Evolutionary conservation across 2,329 filamentous ascomycete species (phyloP), one percentile per base, ranked within the genome.

Genomic region (Grosmannia penicillata): DNA sequence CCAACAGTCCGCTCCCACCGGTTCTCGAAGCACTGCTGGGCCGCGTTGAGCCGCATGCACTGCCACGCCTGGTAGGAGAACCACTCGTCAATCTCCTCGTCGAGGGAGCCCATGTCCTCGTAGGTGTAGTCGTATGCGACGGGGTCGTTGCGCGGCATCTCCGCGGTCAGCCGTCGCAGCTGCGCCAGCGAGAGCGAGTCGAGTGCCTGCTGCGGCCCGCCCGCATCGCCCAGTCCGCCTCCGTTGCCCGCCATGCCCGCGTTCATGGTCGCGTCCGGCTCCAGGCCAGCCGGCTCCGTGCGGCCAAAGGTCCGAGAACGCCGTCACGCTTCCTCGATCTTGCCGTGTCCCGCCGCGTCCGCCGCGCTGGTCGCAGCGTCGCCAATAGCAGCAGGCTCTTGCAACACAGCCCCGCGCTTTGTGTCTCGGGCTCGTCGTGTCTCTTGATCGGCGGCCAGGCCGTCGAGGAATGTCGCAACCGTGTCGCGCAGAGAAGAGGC

Each of bases 61-160:
- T 96, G 87, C 58, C 82, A 82, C 45, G 85, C 78, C 49, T 82
- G 81, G 59, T 96, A 95, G 38, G 80, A 77, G 58, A 98, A 98
- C 91, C 91, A 98, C 61, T 98, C 91, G 54, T 96, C 85, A 34
- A 98, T 68, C 63, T 98, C 91, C 46, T 91, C 84, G 15, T 82
- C 75, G 49, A 93, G 79, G 1, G 75, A 64, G 18, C 78, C 77
- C 40, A 72, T 70, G 56, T 89, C 82, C 21, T 71, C 63, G 60
- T 89, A 89, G 45, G 72, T 73, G 55, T 94, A 98, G 43, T 91
- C 86, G 63, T 98, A 98, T 10, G 76, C 75, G 31, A 70, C 65
- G 36, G 79, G 72, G 47, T 86, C 81, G 37, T 67, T 54, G 45
- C 72, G 74, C 14, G 80, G 80, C 48, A 84, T 75, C 42, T 87